Percentiles rank a stretch among this genome's conserved stretches.
These are phyloP conservation scores for Fusarium piperis DNA, from an alignment of 2,329 filamentous ascomycete species.

Conservation along the genomic window DNA sequence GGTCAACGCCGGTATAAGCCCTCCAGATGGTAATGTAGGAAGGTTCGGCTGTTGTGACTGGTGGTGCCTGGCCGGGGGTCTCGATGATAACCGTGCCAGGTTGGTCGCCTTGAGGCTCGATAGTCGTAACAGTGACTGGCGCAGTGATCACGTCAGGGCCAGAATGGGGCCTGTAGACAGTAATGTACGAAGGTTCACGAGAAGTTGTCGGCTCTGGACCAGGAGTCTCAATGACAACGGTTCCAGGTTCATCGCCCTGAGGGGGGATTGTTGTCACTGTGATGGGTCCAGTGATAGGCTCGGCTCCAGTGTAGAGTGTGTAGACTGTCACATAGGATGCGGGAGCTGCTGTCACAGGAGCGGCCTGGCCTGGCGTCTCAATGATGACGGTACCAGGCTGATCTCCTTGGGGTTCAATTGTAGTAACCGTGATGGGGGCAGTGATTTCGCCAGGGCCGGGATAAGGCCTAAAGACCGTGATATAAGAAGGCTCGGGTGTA, in stretches of 20 bases:
- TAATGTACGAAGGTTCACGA: neutral
- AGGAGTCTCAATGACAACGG: neutral
- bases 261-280: neutral
- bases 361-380: no score
- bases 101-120: neutral
- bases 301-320: neutral
- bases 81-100: slow-evolving; percentile 24
- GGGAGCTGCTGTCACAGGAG: no score
- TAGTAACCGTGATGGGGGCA: neutral
- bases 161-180: neutral
- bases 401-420: neutral
- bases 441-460: neutral
- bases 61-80: neutral
- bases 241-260: neutral
- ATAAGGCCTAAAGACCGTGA: neutral
- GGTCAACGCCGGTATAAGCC: slow-evolving; percentile 2
- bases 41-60: neutral
- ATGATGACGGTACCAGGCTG: neutral
- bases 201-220: neutral
- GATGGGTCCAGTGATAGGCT: neutral
- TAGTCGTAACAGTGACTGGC: neutral
- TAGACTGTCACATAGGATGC: neutral
- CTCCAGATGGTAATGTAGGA: slow-evolving; percentile 3
- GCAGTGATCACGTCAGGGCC: neutral
- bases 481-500: neutral